phyloP scores from a whole-genome alignment of 768 basidiomycete genomes.

The Dendrothele bispora region DNA sequence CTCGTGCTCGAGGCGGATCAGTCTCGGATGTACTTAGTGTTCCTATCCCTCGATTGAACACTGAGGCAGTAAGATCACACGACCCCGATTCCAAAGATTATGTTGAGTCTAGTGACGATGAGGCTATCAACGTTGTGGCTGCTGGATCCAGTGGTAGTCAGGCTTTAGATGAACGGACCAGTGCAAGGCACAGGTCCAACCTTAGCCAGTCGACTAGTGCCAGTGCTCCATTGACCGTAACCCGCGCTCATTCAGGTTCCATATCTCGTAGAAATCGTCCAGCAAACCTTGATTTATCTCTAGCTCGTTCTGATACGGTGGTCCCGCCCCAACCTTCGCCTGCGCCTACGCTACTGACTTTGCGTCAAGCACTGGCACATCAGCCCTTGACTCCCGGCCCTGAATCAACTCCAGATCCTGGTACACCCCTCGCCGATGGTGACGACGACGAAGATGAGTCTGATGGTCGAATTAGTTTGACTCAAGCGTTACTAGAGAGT shows the following conservation, averaged over 20 bases:
- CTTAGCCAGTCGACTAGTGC: slow-evolving; percentile 25
- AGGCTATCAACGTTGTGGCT: slow-evolving; percentile 80
- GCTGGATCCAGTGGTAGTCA: slow-evolving; percentile 82
- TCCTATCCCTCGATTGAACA: slow-evolving; percentile 34
- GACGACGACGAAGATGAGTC: slow-evolving; percentile 65
- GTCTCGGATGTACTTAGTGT: slow-evolving; percentile 61
- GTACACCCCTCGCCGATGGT: slow-evolving; percentile 42
- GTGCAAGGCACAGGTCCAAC: slow-evolving; percentile 44
- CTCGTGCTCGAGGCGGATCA: slow-evolving; percentile 49
- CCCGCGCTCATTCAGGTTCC: slow-evolving; percentile 30
- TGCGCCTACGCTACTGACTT: slow-evolving; percentile 59
- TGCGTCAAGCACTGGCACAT: slow-evolving; percentile 62
- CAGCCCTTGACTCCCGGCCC: slow-evolving; percentile 33
- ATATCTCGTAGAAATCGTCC: slow-evolving; percentile 55
- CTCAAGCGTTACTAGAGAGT: slow-evolving; percentile 75
- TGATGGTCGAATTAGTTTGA: slow-evolving; percentile 69
- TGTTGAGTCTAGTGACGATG: slow-evolving; percentile 83
- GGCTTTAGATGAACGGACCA: slow-evolving; percentile 82
- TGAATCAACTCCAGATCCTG: slow-evolving; percentile 27
- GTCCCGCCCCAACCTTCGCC: slow-evolving; percentile 55
- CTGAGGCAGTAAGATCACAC: slow-evolving; percentile 29
- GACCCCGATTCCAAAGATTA: slow-evolving; percentile 56
- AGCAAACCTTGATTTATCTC: slow-evolving; percentile 64
- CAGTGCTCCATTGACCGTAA: slow-evolving; percentile 26
- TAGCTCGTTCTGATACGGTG: slow-evolving; percentile 33